Evolutionary conservation across 148 eudicot genomes (phyloP).

Genomic region (Linanthus parryae): DNA sequence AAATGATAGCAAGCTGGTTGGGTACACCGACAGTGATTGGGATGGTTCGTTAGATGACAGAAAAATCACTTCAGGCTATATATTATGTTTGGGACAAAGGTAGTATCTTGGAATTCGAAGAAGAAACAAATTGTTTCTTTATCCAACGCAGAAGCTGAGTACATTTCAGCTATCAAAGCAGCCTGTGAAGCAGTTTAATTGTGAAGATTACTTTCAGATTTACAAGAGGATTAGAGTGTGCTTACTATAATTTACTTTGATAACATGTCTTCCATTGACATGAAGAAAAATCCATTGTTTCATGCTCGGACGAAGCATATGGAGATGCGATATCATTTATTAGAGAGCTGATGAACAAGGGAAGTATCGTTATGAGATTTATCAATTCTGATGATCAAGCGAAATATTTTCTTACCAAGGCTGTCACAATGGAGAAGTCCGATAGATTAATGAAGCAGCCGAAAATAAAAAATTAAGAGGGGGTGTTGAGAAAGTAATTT

Average conservation of each 20-base stretch:
- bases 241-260: background rate
- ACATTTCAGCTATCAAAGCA: background rate
- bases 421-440: background rate
- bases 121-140: background rate
- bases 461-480: conserved; percentile 4
- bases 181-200: background rate
- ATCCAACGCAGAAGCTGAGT: background rate
- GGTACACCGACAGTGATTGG: background rate
- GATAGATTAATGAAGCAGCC: background rate
- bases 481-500: background rate
- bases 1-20: background rate
- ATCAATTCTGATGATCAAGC: background rate
- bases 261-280: background rate
- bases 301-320: background rate
- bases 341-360: background rate
- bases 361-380: background rate
- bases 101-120: background rate
- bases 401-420: background rate
- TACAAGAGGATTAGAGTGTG: background rate
- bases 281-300: background rate
- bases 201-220: background rate
- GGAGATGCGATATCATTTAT: background rate
- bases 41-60: background rate
- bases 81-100: background rate
- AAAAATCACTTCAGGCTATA: background rate